phyloP scores from a whole-genome alignment of 208 protist genomes.

The Phytomonas francai region DNA sequence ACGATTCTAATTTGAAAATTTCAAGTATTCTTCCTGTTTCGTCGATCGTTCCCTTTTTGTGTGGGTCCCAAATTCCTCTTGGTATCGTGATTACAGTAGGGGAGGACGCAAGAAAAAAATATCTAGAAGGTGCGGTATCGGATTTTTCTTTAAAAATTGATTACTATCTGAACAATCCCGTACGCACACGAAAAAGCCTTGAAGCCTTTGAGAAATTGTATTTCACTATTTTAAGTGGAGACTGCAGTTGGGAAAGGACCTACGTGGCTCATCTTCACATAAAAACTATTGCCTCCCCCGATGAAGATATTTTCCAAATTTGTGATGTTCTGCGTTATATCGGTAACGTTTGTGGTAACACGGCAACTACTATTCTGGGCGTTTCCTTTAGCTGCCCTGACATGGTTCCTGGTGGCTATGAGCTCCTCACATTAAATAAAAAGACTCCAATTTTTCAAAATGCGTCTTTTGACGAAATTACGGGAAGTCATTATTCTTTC shows the following conservation, averaged over 20 bases:
- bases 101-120: slow-evolving; percentile 31
- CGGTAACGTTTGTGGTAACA: slow-evolving; percentile 47
- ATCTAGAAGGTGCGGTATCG: slow-evolving; percentile 19
- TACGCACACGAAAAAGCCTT: slow-evolving; percentile 25
- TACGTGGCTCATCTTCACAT: slow-evolving; percentile 46
- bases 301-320: slow-evolving; percentile 22
- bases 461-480: slow-evolving; percentile 27
- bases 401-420: slow-evolving; percentile 14
- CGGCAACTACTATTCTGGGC: slow-evolving; percentile 31
- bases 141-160: slow-evolving; percentile 30
- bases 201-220: slow-evolving; percentile 25
- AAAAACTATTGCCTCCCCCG: slow-evolving; percentile 11
- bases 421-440: slow-evolving; percentile 21
- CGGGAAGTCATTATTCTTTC: slow-evolving; percentile 20
- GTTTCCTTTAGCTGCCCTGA: slow-evolving; percentile 36
- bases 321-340: slow-evolving; percentile 53
- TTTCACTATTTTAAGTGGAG: slow-evolving; percentile 24
- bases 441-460: slow-evolving; percentile 46
- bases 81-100: slow-evolving; percentile 63
- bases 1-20: slow-evolving; percentile 13
- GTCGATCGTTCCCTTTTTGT: slow-evolving; percentile 55
- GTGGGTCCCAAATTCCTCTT: slow-evolving; percentile 36
- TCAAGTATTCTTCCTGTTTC: slow-evolving; percentile 32
- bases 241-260: slow-evolving; percentile 38
- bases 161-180: slow-evolving; percentile 33